These are phyloP conservation scores for Kodamaea ohmeri DNA, from an alignment of 1,139 yeast genomes.

Conservation along the genomic window DNA sequence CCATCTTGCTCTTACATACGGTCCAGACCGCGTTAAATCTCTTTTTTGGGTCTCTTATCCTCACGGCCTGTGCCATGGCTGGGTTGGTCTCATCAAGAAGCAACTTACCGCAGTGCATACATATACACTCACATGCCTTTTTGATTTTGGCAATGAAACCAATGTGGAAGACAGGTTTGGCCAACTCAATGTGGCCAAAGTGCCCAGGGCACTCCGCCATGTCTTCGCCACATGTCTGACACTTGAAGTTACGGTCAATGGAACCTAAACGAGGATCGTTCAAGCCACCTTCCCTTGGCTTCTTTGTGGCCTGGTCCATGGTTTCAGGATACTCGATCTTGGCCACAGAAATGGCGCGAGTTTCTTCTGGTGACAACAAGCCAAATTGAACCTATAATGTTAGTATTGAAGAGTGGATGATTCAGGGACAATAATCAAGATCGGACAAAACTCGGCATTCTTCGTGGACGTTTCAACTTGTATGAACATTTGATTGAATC, in stretches of 20 bases:
- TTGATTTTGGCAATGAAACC: constrained; percentile 93
- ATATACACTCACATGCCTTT: constrained; percentile 92
- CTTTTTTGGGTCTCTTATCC: constrained; percentile 89
- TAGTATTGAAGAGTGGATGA: no score
- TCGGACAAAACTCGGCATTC: no score
- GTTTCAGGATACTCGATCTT: constrained; percentile 98
- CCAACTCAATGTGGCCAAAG: constrained; percentile 97
- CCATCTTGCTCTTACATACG: constrained; percentile 85
- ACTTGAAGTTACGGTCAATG: constrained; percentile 92
- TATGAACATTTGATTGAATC: neutral
- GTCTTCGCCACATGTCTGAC: constrained; percentile 99
- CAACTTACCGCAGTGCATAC: constrained; percentile 97
- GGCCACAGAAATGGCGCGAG: constrained; percentile 94
- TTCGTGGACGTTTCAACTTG: neutral
- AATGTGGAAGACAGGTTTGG: constrained; percentile 97
- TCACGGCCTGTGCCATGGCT: constrained; percentile 83
- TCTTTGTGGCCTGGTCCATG: constrained; percentile 94
- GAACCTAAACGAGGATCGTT: constrained; percentile 97
- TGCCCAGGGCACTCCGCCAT: constrained; percentile 99
- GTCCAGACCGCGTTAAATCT: constrained; percentile 97
- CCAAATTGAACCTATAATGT: constrained; percentile 83
- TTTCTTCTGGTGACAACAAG: constrained; percentile 94
- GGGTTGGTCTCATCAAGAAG: constrained; percentile 84
- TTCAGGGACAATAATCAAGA: no score
- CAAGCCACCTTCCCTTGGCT: constrained; percentile 94